Conservation (phyloP, 2,329 filamentous ascomycete genomes). For the Calonectria pteridis region DNA sequence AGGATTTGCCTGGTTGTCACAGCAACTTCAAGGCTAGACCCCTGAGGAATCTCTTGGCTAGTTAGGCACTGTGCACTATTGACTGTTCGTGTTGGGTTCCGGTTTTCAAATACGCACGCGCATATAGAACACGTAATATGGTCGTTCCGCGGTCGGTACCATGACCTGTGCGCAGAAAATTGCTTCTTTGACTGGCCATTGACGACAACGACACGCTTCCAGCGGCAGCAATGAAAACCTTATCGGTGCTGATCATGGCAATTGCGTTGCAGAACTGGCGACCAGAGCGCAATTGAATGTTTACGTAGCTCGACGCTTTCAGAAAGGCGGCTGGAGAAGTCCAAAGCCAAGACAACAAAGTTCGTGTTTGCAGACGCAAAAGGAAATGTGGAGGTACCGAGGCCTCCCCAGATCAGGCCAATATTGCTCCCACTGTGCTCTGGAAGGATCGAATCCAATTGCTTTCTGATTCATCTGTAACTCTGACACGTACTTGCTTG, state of each 20-base stretch:
- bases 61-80: slow-evolving; percentile 24
- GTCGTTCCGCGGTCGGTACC: not conserved
- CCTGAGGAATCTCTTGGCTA: slow-evolving; percentile 35
- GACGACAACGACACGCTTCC: slow-evolving; percentile 18
- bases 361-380: slow-evolving; percentile 28
- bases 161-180: slow-evolving; percentile 8
- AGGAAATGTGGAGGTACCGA: slow-evolving; percentile 27
- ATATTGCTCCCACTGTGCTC: slow-evolving; percentile 14
- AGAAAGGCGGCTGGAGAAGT: slow-evolving; percentile 2
- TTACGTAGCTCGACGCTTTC: slow-evolving; percentile 21
- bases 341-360: slow-evolving; percentile 25
- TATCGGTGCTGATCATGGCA: slow-evolving; percentile 27
- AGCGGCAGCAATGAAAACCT: slow-evolving; percentile 27
- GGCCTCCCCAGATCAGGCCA: slow-evolving; percentile 22
- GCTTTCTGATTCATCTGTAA: slow-evolving; percentile 17
- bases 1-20: slow-evolving; percentile 39
- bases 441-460: not conserved
- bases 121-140: slow-evolving; percentile 11
- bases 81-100: slow-evolving; percentile 27
- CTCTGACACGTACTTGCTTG: slow-evolving; percentile 25
- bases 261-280: slow-evolving; percentile 20
- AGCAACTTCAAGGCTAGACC: slow-evolving; percentile 39
- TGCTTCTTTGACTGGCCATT: slow-evolving; percentile 25
- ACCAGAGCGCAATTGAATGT: slow-evolving; percentile 25
- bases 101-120: not conserved